These are phyloP conservation scores for Begonia peltatifolia DNA, from an alignment of 306 rosid genomes.

Conservation along the genomic window DNA sequence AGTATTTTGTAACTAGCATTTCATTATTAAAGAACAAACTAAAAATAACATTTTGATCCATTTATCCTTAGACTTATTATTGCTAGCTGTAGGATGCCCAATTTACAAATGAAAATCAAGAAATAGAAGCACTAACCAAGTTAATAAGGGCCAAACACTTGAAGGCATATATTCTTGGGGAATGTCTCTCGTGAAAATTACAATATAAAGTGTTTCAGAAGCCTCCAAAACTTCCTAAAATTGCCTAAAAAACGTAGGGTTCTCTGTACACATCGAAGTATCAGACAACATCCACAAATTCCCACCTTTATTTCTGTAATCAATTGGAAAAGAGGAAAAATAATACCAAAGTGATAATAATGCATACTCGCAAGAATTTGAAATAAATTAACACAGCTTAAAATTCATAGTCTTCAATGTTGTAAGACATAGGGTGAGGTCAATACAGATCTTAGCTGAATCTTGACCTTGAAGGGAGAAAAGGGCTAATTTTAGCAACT, in stretches of 20 bases:
- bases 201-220: constrained; percentile 83
- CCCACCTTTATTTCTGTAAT: background rate
- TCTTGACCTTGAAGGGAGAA: no score
- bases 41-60: constrained; percentile 11
- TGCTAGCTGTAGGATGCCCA: constrained; percentile 19
- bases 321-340: background rate
- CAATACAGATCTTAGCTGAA: no score
- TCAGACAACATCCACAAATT: background rate
- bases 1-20: background rate
- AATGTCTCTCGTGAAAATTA: constrained; percentile 90
- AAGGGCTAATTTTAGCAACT: no score
- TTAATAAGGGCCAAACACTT: constrained; percentile 65
- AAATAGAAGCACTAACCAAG: constrained; percentile 91
- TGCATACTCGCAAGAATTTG: no score
- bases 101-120: constrained; percentile 38
- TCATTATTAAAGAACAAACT: constrained; percentile 1
- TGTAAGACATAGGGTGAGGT: no score
- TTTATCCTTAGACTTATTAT: constrained; percentile 10
- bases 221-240: constrained; percentile 69
- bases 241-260: no score
- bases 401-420: no score
- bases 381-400: no score
- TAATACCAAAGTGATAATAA: background rate
- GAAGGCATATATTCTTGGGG: constrained; percentile 75
- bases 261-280: constrained; percentile 29